Evolutionary conservation across 441 rosid species (phyloP).

Genomic region (Dalechampia spathulata): DNA sequence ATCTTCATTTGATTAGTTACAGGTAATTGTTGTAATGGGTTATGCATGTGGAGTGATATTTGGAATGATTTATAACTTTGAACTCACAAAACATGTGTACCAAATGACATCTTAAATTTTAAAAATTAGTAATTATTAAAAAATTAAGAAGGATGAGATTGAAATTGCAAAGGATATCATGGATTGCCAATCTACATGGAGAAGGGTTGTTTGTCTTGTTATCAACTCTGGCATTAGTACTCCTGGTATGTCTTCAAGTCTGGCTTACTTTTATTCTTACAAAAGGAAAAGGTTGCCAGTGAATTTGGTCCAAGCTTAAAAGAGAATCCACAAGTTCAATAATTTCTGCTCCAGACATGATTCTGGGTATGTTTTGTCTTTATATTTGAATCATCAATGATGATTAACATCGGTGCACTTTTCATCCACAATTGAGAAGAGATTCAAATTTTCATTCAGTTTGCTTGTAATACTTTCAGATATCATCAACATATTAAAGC

Average conservation of each 20-base stretch:
- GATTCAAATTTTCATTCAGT: too few relatives aligned
- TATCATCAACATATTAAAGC: too few relatives aligned
- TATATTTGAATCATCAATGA: conserved; percentile 1
- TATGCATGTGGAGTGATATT: too few relatives aligned
- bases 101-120: too few relatives aligned
- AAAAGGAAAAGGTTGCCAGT: conserved; percentile 75
- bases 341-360: conserved; percentile 21
- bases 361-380: conserved; percentile 11
- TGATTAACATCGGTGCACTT: not conserved
- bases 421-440: too few relatives aligned
- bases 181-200: conserved; percentile 84
- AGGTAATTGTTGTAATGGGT: too few relatives aligned
- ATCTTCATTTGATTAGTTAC: too few relatives aligned
- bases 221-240: conserved; percentile 89
- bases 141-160: too few relatives aligned
- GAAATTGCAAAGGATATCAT: conserved; percentile 89
- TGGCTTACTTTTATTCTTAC: conserved; percentile 87
- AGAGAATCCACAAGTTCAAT: conserved; percentile 34
- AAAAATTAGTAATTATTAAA: too few relatives aligned
- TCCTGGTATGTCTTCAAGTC: conserved; percentile 91
- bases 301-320: conserved; percentile 88
- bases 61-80: too few relatives aligned
- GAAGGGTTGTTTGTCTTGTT: conserved; percentile 76
- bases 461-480: too few relatives aligned
- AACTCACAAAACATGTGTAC: too few relatives aligned